Evolutionary conservation across 441 rosid species (phyloP), one percentile per base, ranked within the genome.

Genomic region (Sinapis alba): DNA sequence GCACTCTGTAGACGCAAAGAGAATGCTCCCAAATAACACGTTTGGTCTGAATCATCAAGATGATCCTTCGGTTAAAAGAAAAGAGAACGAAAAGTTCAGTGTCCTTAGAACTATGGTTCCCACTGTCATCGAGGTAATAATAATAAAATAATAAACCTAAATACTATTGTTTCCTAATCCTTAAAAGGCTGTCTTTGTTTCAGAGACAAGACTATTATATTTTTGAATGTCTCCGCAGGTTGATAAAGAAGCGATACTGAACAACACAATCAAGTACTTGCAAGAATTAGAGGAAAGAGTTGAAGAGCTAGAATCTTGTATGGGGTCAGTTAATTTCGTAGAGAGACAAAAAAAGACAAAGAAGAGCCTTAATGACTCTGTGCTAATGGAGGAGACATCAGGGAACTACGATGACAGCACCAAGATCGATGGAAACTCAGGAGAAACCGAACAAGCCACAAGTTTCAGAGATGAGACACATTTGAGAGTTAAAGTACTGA

Each of bases 221-320:
- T 21, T 41, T 38, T 41, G 18, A 57, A 71, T 47, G 0, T n/a
- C 11, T 19, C 1, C 78, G 74, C 85, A 90, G 96, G 81, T 82
- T 57, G 91, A 85, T 65, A 86, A 88, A 81, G 85, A 83, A 69
- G 82, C 90, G 7, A 78, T 92, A 79, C 83, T 90, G 28, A 81
- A 80, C 56, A 87, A 87, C 78, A 87, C 90, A 43, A 90, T 87
- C 45, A 78, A 73, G 71, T 85, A 88, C 87, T 70, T 88, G 71
- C 80, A 81, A 73, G 85, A 83, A 75, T 88, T 90, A 8, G 89
- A 88, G 75, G 86, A 87, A 54, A 86, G 90, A 75, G 89, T 91
- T 6, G 96, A 90, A 72, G 94, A 89, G 76, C 74, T 90, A 63
- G 91, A 94, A 80, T 90, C 98, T 32, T 85, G 93, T 81, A 83